Evolutionary conservation across 768 basidiomycete species (phyloP), one percentile per base, ranked within the genome.

Genomic region (Kwoniella sp.): DNA sequence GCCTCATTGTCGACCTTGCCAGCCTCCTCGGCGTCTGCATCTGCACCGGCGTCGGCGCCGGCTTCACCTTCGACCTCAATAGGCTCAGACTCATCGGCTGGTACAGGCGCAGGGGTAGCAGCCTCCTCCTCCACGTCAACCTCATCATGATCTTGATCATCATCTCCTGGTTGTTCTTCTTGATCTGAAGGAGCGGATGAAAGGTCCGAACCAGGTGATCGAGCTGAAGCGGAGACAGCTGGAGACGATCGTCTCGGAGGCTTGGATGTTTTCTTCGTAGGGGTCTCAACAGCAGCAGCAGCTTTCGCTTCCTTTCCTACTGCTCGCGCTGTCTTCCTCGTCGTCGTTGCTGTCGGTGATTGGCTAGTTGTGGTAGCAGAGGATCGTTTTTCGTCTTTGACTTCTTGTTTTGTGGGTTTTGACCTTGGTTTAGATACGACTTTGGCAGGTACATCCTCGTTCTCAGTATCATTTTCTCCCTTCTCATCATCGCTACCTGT

Each of bases 121-220:
- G 40, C 10, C 12, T 21, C 40, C 15, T 37, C 25, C 8, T 22
- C n/a, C n/a, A n/a, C 27, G 37, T 54, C 48, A 22, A 26, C 25
- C 9, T 49, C 21, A 17, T 49, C 22, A 24, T 17, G 6, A 2
- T 24, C 48, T 1, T 30, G 13, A 12, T 46, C 26, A 27, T 37
- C 27, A 17, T 25, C 40, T 29, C 1, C 58, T 25, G 4, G 49
- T 12, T 29, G 6, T 24, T 29, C 5, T 27, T 29, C 52, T 21
- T 27, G 44, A 22, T 63, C 61, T 1, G 67, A 64, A 47, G 63
- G 67, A 0, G 58, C 53, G 19, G 67, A 54, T 1, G 67, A 68
- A 9, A 64, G 51, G 24, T 64, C 63, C 17, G 67, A 68, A 12
- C 58, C 63, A 12, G 66, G 66, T 17, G 67, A 68, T 22, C 54